These are phyloP conservation scores for Calycina herbarum DNA, from an alignment of 2,329 filamentous ascomycete species.

Conservation along the genomic window DNA sequence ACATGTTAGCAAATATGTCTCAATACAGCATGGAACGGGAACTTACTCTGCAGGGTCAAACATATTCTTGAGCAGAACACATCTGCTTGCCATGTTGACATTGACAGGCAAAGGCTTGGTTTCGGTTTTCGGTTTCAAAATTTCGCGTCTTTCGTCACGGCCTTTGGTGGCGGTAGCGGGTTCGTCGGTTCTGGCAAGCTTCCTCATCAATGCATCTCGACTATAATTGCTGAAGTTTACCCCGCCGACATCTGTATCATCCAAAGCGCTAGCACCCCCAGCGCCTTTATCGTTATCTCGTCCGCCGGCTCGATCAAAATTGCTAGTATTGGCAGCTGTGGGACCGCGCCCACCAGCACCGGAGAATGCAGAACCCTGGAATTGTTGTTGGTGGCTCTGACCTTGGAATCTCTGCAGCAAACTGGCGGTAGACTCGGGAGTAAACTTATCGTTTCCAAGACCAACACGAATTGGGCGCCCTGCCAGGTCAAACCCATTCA, in stretches of 20 bases:
- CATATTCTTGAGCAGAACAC: slow-evolving; percentile 92
- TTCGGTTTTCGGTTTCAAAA: slow-evolving; percentile 77
- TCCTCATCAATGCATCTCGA: slow-evolving; percentile 97
- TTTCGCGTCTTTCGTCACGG: slow-evolving; percentile 62
- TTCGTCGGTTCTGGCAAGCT: slow-evolving; percentile 95
- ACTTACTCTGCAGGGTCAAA: slow-evolving; percentile 90
- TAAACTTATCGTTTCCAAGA: slow-evolving; percentile 99
- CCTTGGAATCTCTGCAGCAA: slow-evolving; percentile 89
- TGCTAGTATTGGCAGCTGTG: slow-evolving; percentile 70
- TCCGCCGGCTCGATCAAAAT: slow-evolving; percentile 87
- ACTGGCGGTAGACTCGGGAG: slow-evolving; percentile 91
- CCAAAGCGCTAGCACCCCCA: slow-evolving; percentile 87
- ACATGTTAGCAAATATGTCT: neutral
- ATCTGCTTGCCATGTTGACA: slow-evolving; percentile 89
- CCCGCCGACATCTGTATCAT: slow-evolving; percentile 95
- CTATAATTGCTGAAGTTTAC: slow-evolving; percentile 99
- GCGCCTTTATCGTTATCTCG: slow-evolving; percentile 86
- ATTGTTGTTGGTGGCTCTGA: slow-evolving; percentile 68
- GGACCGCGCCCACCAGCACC: slow-evolving; percentile 84
- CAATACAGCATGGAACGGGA: neutral
- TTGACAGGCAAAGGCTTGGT: slow-evolving; percentile 77
- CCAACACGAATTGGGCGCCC: slow-evolving; percentile 97
- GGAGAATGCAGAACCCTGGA: slow-evolving; percentile 88
- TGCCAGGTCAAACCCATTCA: slow-evolving; percentile 98
- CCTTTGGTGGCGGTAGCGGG: slow-evolving; percentile 58